Percentiles rank a stretch among this genome's conserved stretches.
These are phyloP conservation scores for Thalassia testudinum DNA, from an alignment of 116 monocot genomes.

Conservation along the genomic window DNA sequence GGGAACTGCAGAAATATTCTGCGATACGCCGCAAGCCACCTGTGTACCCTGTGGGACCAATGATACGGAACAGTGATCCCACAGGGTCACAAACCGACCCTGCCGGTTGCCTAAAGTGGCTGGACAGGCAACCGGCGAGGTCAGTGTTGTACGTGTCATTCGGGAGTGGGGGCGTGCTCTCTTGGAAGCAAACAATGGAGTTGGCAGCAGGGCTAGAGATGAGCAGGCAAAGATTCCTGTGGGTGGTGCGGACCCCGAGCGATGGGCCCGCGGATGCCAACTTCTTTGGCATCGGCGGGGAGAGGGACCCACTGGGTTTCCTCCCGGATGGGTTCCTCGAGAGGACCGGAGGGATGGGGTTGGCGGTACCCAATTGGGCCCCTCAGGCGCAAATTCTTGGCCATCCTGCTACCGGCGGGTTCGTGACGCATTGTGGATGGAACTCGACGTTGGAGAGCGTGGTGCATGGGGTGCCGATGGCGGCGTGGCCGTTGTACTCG, in stretches of 20 bases:
- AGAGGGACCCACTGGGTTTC: constrained; percentile 20
- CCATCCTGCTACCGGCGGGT: constrained; percentile 54
- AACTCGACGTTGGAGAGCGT: constrained; percentile 78
- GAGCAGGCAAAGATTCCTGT: constrained; percentile 58
- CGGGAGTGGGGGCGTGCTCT: constrained; percentile 61
- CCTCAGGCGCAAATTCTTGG: constrained; percentile 50
- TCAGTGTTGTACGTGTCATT: constrained; percentile 65
- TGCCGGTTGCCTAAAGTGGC: constrained; percentile 27
- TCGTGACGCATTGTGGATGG: constrained; percentile 80
- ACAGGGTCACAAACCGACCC: neutral
- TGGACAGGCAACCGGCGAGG: constrained; percentile 39
- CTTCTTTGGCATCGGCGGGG: constrained; percentile 12
- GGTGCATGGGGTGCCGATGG: constrained; percentile 48
- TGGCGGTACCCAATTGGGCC: constrained; percentile 55
- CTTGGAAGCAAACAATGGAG: constrained; percentile 39
- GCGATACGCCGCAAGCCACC: constrained; percentile 3
- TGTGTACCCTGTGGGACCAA: constrained; percentile 43
- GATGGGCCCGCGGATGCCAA: constrained; percentile 6
- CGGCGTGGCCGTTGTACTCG: constrained; percentile 40
- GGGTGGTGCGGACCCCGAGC: constrained; percentile 45
- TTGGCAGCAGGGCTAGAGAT: constrained; percentile 58
- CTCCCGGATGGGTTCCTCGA: constrained; percentile 55
- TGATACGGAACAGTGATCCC: constrained; percentile 3
- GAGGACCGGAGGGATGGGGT: constrained; percentile 33
- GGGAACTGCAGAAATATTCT: no score